Percentiles rank a stretch among this genome's conserved stretches.
These are phyloP conservation scores for Tuber melanosporum DNA, from an alignment of 495 filamentous ascomycete species.

Conservation along the genomic window DNA sequence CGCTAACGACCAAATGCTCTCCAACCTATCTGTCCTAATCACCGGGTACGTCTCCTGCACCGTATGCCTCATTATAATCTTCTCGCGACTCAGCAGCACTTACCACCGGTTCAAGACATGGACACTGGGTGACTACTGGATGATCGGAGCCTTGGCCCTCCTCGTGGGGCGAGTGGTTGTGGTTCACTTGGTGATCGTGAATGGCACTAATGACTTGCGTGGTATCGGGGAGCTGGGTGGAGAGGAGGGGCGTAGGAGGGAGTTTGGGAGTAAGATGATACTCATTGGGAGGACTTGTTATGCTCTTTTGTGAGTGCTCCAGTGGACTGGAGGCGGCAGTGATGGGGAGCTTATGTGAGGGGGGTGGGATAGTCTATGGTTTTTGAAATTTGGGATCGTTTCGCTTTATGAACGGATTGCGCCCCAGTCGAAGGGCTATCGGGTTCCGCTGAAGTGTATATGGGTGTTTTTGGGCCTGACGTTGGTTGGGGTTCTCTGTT, in stretches of 20 bases:
- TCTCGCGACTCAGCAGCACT: conserved; percentile 13
- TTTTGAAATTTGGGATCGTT: conserved; percentile 32
- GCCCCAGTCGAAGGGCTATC: conserved; percentile 19
- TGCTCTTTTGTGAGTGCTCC: conserved; percentile 29
- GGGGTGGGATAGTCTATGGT: conserved; percentile 26
- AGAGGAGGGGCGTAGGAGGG: conserved; percentile 18
- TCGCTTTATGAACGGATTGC: conserved; percentile 27
- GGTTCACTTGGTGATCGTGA: conserved; percentile 16
- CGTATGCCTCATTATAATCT: conserved; percentile 24
- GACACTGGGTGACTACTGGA: conserved; percentile 34
- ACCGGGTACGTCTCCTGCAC: conserved; percentile 26
- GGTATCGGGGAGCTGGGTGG: neutral
- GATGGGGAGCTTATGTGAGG: neutral
- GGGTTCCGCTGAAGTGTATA: conserved; percentile 27
- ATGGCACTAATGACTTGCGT: conserved; percentile 22
- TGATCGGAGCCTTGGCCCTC: conserved; percentile 4
- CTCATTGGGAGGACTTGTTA: conserved; percentile 28
- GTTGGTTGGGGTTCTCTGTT: conserved; percentile 14
- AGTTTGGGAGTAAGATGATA: conserved; percentile 37
- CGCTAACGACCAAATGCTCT: conserved; percentile 23
- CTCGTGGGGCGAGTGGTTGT: conserved; percentile 15
- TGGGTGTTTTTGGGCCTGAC: conserved; percentile 26
- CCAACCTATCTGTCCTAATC: conserved; percentile 18
- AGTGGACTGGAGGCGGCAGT: neutral
- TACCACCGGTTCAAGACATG: conserved; percentile 18